Conservation (phyloP, 108 stramenopile species). For the Conticribra weissflogii region DNA sequence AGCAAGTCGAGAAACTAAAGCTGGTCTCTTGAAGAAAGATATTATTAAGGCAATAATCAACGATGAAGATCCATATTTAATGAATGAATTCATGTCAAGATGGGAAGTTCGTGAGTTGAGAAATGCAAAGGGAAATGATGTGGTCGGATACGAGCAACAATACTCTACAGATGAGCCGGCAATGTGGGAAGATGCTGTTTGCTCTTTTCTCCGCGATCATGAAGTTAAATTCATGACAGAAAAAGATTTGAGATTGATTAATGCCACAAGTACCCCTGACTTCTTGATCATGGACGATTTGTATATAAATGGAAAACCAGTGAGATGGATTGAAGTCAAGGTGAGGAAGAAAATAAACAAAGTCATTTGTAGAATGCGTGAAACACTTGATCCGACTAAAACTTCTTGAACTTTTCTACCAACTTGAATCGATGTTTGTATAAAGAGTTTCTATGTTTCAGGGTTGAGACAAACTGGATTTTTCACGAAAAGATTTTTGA, state of each 20-base stretch:
- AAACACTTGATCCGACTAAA: no score
- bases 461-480: constrained; percentile 30
- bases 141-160: constrained; percentile 17
- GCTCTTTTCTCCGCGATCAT: constrained; percentile 12
- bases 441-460: constrained; percentile 20
- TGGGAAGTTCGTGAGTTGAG: constrained; percentile 31
- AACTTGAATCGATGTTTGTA: no score
- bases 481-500: constrained; percentile 13
- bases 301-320: constrained; percentile 18
- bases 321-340: constrained; percentile 44
- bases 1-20: constrained; percentile 2
- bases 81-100: constrained; percentile 14
- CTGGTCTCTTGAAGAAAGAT: not conserved
- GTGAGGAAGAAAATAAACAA: no score
- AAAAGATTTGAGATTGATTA: constrained; percentile 11
- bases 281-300: constrained; percentile 37
- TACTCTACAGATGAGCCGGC: not conserved
- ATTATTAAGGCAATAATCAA: constrained; percentile 32
- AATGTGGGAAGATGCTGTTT: constrained; percentile 31
- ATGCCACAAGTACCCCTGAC: constrained; percentile 27
- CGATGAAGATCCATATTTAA: constrained; percentile 6
- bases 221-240: constrained; percentile 29
- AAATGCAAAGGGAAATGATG: constrained; percentile 26
- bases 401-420: no score
- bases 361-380: no score